These are phyloP conservation scores for Apophysomyces variabilis DNA, from an alignment of 371 early-diverging fungal species.

Conservation along the genomic window DNA sequence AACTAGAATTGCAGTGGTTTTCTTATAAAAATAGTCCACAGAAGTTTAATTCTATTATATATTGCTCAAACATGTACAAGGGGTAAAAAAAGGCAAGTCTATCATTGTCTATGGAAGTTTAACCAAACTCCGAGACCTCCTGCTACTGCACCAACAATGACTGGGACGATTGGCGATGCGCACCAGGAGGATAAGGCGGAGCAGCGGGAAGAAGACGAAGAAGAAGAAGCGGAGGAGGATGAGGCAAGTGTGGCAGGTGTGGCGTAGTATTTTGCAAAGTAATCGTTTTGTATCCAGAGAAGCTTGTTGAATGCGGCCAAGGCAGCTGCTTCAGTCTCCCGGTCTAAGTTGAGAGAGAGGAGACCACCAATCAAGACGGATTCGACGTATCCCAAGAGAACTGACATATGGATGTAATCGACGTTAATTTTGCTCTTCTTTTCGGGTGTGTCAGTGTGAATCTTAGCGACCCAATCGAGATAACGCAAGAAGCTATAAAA, in stretches of 20 bases:
- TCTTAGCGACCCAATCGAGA: constrained; percentile 78
- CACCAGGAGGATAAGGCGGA: not conserved
- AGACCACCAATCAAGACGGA: constrained; percentile 67
- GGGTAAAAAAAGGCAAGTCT: not conserved
- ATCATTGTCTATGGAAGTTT: not conserved
- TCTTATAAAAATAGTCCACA: not conserved
- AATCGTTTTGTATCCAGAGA: constrained; percentile 89
- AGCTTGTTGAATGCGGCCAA: constrained; percentile 82
- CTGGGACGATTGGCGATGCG: constrained; percentile 25
- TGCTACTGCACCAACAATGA: constrained; percentile 31
- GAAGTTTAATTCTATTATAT: not conserved
- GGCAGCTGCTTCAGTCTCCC: constrained; percentile 59
- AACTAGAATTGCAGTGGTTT: no score
- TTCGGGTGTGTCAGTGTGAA: constrained; percentile 67
- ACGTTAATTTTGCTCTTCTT: constrained; percentile 83
- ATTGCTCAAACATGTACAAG: no score
- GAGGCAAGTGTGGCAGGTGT: constrained; percentile 24
- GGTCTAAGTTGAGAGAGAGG: constrained; percentile 61
- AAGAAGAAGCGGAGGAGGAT: constrained; percentile 8
- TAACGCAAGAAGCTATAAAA: constrained; percentile 66
- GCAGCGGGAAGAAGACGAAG: not conserved
- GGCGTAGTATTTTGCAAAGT: constrained; percentile 81
- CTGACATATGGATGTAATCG: constrained; percentile 83
- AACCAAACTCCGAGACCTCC: constrained; percentile 39
- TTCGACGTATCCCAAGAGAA: constrained; percentile 77